Conservation (phyloP, 73 alveolate species). For the Loxodes magnus region DNA sequence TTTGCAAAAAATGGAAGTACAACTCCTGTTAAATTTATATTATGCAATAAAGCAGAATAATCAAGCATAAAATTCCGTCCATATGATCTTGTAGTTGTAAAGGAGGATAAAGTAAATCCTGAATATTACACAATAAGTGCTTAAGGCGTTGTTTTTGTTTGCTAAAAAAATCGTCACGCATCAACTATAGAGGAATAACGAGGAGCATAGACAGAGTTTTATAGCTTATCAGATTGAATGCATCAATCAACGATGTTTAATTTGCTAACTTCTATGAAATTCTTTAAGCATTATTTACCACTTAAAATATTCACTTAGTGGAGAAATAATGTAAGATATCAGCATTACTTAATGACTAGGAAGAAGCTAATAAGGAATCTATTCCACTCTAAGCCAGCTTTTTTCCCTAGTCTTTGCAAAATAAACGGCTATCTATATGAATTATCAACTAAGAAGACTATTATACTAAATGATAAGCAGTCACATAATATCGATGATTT, state of each 20-base stretch:
- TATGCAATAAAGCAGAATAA: constrained; percentile 16
- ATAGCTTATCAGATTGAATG: constrained; percentile 96
- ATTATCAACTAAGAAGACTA: constrained; percentile 32
- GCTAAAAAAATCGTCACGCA: constrained; percentile 64
- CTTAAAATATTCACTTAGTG: constrained; percentile 84
- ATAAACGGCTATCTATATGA: constrained; percentile 56
- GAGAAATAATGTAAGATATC: constrained; percentile 90
- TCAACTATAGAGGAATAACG: too few relatives aligned
- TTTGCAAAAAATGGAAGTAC: constrained; percentile 80
- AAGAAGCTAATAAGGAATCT: constrained; percentile 65
- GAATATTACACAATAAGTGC: constrained; percentile 79
- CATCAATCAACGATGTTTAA: constrained; percentile 53
- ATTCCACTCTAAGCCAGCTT: constrained; percentile 88
- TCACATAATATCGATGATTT: constrained; percentile 50
- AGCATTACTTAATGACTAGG: constrained; percentile 79
- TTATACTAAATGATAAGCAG: constrained; percentile 18
- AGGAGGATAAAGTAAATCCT: constrained; percentile 55
- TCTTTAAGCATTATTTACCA: constrained; percentile 14
- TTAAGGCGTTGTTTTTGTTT: constrained; percentile 82
- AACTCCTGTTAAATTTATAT: constrained; percentile 75
- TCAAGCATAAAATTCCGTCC: constrained; percentile 57
- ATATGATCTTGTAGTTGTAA: constrained; percentile 66
- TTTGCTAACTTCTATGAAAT: constrained; percentile 21
- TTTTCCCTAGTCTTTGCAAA: constrained; percentile 64
- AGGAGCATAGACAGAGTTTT: constrained; percentile 95